Evolutionary conservation across 352 stramenopile genomes (phyloP).

Genomic region (Phytophthora syringae): DNA sequence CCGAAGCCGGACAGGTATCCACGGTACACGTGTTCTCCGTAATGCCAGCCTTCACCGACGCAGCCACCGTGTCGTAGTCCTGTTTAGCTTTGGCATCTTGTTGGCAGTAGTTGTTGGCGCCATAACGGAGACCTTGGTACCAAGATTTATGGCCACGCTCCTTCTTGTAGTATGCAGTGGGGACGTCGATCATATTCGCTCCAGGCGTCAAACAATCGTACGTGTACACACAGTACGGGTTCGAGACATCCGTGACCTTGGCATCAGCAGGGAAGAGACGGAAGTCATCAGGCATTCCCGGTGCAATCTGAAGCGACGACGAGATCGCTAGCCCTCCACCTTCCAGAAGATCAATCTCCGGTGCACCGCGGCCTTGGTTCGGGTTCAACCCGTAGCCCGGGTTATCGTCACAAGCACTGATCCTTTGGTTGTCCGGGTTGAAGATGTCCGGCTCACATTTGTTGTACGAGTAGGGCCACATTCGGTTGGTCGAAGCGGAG

Average conservation of each 20-base stretch:
- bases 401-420: slow-evolving; percentile 89
- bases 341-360: slow-evolving; percentile 96
- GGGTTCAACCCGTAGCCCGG: slow-evolving; percentile 93
- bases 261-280: slow-evolving; percentile 57
- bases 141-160: slow-evolving; percentile 58
- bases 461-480: slow-evolving; percentile 97
- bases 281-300: slow-evolving; percentile 67
- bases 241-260: slow-evolving; percentile 22
- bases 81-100: slow-evolving; percentile 41
- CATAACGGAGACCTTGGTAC: slow-evolving; percentile 76
- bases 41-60: slow-evolving; percentile 56
- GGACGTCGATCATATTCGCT: slow-evolving; percentile 56
- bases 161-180: slow-evolving; percentile 47
- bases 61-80: slow-evolving; percentile 49
- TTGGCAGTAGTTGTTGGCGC: slow-evolving; percentile 59
- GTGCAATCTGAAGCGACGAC: slow-evolving; percentile 90
- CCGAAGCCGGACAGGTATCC: slow-evolving; percentile 53
- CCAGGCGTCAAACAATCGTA: slow-evolving; percentile 53
- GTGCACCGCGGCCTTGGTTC: slow-evolving; percentile 88
- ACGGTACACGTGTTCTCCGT: slow-evolving; percentile 53
- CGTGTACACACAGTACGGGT: slow-evolving; percentile 53
- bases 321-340: slow-evolving; percentile 83
- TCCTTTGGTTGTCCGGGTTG: slow-evolving; percentile 64
- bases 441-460: slow-evolving; percentile 80
- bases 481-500: slow-evolving; percentile 92